Evolutionary conservation across 1,284 basidiomycete species (phyloP).

Genomic region (Xerocomus amazonicus): DNA sequence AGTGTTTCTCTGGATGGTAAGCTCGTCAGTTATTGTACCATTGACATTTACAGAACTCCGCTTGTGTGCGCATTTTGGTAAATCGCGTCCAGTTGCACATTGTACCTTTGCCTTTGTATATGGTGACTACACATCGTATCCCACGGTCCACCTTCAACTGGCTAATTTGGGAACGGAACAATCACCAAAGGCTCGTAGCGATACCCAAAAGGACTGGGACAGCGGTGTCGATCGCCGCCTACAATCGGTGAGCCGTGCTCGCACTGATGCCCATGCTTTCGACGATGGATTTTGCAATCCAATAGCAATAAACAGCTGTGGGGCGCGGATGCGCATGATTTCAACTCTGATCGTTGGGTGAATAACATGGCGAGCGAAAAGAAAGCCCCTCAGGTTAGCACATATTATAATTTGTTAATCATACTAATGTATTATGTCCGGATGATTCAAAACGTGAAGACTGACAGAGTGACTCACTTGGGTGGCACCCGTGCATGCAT

Average conservation of each 20-base stretch:
- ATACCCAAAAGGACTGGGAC: too few species aligned
- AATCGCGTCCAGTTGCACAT: conserved; percentile 3
- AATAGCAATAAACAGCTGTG: conserved; percentile 45
- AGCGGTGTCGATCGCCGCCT: too few species aligned
- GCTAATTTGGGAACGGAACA: conserved; percentile 16
- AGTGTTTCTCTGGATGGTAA: conserved; percentile 94
- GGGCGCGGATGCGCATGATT: conserved; percentile 47
- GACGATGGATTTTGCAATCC: too few species aligned
- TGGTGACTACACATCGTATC: not conserved
- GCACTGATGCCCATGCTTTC: too few species aligned
- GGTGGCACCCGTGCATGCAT: too few species aligned
- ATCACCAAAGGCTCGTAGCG: too few species aligned
- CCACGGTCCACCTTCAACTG: not conserved
- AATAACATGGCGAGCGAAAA: conserved; percentile 31
- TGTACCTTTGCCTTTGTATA: conserved; percentile 7
- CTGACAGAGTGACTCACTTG: too few species aligned
- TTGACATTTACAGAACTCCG: not conserved
- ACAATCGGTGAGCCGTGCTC: too few species aligned
- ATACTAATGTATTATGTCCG: too few species aligned
- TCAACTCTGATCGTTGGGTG: conserved; percentile 51
- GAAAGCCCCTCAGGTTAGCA: conserved; percentile 32
- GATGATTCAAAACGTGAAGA: too few species aligned
- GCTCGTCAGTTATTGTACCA: not conserved
- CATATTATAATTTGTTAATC: too few species aligned
- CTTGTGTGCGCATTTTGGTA: conserved; percentile 53